Percentiles rank a stretch among this genome's conserved stretches.
These are phyloP conservation scores for Cladosporium sp. DNA, from an alignment of 2,329 filamentous ascomycete genomes.

Conservation along the genomic window DNA sequence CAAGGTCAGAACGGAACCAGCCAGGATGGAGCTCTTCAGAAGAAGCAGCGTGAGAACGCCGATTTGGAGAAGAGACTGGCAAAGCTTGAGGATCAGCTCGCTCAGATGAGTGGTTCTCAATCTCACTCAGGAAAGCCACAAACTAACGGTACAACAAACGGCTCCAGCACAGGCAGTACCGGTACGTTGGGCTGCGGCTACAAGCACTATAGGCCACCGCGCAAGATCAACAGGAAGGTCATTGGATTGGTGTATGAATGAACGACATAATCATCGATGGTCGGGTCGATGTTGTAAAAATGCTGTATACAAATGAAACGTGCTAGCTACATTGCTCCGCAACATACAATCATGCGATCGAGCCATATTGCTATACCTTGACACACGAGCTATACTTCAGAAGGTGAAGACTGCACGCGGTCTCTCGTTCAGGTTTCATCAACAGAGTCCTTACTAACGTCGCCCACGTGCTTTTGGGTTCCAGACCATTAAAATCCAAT, in stretches of 20 bases:
- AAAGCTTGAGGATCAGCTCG: constrained; percentile 4
- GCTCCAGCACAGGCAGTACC: neutral
- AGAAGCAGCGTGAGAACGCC: constrained; percentile 5
- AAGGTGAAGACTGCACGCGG: too few species aligned
- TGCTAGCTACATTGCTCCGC: too few species aligned
- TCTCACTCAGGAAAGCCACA: neutral
- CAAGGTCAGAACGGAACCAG: neutral
- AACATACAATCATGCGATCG: too few species aligned
- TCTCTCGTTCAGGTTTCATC: too few species aligned
- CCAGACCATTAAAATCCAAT: too few species aligned
- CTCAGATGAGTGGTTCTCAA: neutral
- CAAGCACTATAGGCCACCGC: constrained; percentile 9
- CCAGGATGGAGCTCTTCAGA: neutral
- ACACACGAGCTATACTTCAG: too few species aligned
- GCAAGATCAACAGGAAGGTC: constrained; percentile 5
- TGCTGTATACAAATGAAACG: too few species aligned
- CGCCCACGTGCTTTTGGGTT: too few species aligned
- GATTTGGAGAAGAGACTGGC: constrained; percentile 1
- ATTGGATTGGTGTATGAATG: constrained; percentile 5
- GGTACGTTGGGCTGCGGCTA: neutral
- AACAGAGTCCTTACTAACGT: too few species aligned
- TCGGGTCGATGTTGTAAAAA: too few species aligned
- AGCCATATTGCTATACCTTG: too few species aligned
- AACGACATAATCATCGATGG: too few species aligned
- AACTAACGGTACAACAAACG: neutral